Conservation (phyloP, 441 rosid genomes). For the Adansonia rubrostipa region DNA sequence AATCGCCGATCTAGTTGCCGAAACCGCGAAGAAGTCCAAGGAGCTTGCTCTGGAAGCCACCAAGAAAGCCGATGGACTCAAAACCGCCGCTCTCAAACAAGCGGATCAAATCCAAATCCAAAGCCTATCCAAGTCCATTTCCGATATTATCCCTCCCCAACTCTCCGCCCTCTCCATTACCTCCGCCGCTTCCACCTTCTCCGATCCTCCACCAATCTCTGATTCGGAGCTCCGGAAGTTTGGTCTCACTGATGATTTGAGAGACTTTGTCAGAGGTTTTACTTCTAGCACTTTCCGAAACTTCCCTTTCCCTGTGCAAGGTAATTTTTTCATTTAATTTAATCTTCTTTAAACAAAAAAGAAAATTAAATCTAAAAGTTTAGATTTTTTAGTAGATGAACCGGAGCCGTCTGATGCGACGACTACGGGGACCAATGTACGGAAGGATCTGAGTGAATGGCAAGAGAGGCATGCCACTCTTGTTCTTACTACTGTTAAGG, state of each 20-base stretch:
- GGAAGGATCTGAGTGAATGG: constrained; percentile 70
- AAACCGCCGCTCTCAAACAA: constrained; percentile 59
- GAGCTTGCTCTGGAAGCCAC: constrained; percentile 82
- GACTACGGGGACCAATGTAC: constrained; percentile 49
- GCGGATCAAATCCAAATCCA: constrained; percentile 77
- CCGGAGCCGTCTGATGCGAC: constrained; percentile 40
- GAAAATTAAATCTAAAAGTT: not conserved
- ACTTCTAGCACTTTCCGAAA: constrained; percentile 63
- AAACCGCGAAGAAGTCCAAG: constrained; percentile 67
- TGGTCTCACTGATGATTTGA: constrained; percentile 67
- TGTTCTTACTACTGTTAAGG: constrained; percentile 74
- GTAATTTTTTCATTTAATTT: constrained; percentile 27
- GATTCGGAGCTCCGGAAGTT: constrained; percentile 51
- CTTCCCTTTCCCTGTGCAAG: constrained; percentile 52
- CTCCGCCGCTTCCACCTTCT: constrained; percentile 36
- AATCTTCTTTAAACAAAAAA: not conserved
- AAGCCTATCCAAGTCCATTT: constrained; percentile 49
- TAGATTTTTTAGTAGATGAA: constrained; percentile 42
- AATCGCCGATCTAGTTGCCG: constrained; percentile 68
- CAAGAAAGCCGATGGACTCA: constrained; percentile 68
- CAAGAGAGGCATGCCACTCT: constrained; percentile 75
- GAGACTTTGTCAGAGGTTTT: constrained; percentile 61
- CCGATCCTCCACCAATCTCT: constrained; percentile 34
- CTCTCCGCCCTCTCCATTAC: constrained; percentile 51
- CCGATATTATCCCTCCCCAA: constrained; percentile 68